A percentile compares a stretch with the other conserved stretches of the same genome.
These are phyloP conservation scores for Mycena citricolor DNA, from an alignment of 1,284 basidiomycete genomes.

Conservation along the genomic window DNA sequence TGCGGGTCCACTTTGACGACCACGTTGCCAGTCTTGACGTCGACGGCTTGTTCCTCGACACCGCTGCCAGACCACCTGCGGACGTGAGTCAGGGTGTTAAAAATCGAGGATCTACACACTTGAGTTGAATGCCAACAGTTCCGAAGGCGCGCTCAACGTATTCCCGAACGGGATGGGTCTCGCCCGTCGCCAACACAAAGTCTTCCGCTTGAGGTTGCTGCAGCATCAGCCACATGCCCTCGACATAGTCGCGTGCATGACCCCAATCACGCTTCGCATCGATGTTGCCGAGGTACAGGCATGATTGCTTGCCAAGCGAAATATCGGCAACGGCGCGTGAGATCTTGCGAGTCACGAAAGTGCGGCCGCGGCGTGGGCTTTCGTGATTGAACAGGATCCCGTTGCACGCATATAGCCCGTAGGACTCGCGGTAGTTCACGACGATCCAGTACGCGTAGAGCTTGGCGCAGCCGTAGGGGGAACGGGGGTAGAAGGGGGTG, in stretches of 20 bases:
- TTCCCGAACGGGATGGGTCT: slow-evolving; percentile 89
- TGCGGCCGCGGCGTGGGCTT: slow-evolving; percentile 86
- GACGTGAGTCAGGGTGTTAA: slow-evolving; percentile 5
- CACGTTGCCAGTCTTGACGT: slow-evolving; percentile 62
- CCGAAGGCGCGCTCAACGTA: slow-evolving; percentile 85
- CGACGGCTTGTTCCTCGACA: slow-evolving; percentile 73
- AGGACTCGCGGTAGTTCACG: slow-evolving; percentile 90
- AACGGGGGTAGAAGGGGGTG: slow-evolving; percentile 92
- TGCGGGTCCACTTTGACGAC: slow-evolving; percentile 79
- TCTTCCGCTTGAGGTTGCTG: slow-evolving; percentile 81
- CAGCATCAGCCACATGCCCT: slow-evolving; percentile 95
- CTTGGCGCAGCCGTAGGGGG: slow-evolving; percentile 90
- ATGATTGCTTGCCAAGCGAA: slow-evolving; percentile 78
- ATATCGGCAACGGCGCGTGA: slow-evolving; percentile 89
- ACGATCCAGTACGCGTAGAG: slow-evolving; percentile 88
- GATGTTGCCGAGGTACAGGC: slow-evolving; percentile 87
- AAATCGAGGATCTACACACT: slow-evolving; percentile 40
- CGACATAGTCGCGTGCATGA: slow-evolving; percentile 86
- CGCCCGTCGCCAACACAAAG: slow-evolving; percentile 90
- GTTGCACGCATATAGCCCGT: slow-evolving; percentile 90
- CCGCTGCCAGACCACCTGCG: slow-evolving; percentile 74
- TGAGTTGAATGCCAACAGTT: slow-evolving; percentile 63
- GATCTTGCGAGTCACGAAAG: slow-evolving; percentile 94
- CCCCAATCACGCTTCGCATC: slow-evolving; percentile 94
- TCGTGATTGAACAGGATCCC: slow-evolving; percentile 95